Percentiles rank a stretch among this genome's conserved stretches.
Conservation (phyloP, 106 monocot genomes). For the Allium cepa region DNA sequence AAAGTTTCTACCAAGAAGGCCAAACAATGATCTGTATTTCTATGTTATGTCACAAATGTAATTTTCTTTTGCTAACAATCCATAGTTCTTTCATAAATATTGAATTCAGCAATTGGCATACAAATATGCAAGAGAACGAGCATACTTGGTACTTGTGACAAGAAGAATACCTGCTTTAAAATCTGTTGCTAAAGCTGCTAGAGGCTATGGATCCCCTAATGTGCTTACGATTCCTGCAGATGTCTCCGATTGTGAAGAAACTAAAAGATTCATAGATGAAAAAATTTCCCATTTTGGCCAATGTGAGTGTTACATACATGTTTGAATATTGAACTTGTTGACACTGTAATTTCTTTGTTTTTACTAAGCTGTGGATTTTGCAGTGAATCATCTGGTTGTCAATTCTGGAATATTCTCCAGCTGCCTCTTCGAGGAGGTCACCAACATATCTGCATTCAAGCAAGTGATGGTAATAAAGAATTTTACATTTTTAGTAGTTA, state of each 20-base stretch:
- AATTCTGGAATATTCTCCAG: constrained; percentile 52
- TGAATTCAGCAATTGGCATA: constrained; percentile 57
- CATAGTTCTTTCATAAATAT: no score
- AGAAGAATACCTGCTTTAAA: constrained; percentile 36
- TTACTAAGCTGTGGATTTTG: background rate
- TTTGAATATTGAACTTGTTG: no score
- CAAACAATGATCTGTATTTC: no score
- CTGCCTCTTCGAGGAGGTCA: constrained; percentile 61
- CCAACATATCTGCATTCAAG: constrained; percentile 57
- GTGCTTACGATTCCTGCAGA: constrained; percentile 43
- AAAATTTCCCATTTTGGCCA: constrained; percentile 38
- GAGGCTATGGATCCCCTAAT: constrained; percentile 31
- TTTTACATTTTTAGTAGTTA: background rate
- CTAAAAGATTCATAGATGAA: constrained; percentile 39
- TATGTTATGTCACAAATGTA: no score
- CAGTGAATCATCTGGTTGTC: constrained; percentile 59
- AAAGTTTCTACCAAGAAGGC: no score
- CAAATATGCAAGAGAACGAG: constrained; percentile 63
- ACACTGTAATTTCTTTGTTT: no score
- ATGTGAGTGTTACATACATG: constrained; percentile 12
- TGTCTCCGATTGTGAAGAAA: constrained; percentile 26
- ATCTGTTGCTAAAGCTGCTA: constrained; percentile 30
- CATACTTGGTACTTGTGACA: constrained; percentile 48
- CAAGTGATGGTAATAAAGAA: constrained; percentile 34
- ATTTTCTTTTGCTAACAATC: no score